A percentile compares a stretch with the other conserved stretches of the same genome.
Evolutionary conservation across 2,329 filamentous ascomycete species (phyloP).

Genomic region (Sporothrix phasma): DNA sequence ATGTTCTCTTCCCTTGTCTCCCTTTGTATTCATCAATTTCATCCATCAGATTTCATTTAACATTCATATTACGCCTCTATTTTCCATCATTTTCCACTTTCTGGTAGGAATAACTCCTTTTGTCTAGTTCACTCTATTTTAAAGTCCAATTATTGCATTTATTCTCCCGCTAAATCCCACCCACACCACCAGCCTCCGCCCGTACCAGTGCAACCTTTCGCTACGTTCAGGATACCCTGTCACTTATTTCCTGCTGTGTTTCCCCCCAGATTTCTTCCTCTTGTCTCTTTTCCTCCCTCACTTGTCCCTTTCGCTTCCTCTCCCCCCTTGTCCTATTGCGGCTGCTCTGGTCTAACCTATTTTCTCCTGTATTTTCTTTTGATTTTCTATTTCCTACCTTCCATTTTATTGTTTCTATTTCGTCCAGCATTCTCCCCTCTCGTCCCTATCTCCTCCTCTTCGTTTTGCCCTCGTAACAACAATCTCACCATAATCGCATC

Average conservation of each 20-base stretch:
- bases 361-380: not conserved
- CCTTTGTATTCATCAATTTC: not conserved
- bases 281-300: not conserved
- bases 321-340: not conserved
- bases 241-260: not conserved
- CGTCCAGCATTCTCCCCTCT: slow-evolving; percentile 20
- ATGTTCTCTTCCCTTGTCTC: not conserved
- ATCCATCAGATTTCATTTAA: not conserved
- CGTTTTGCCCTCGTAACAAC: not conserved
- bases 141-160: not conserved
- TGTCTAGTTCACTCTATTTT: not conserved
- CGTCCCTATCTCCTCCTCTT: not conserved
- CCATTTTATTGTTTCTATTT: not conserved
- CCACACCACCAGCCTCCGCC: slow-evolving; percentile 1
- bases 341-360: not conserved
- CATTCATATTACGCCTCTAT: not conserved
- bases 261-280: not conserved
- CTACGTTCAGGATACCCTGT: not conserved
- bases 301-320: not conserved
- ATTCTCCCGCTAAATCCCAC: slow-evolving; percentile 10
- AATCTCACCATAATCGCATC: not conserved
- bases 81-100: not conserved
- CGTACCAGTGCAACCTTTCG: slow-evolving; percentile 1
- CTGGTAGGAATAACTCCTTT: not conserved
- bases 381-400: slow-evolving; percentile 21